Evolutionary conservation across 176 grass and related monocot species (phyloP), one percentile per base, ranked within the genome.

Genomic region (Carex parvula): DNA sequence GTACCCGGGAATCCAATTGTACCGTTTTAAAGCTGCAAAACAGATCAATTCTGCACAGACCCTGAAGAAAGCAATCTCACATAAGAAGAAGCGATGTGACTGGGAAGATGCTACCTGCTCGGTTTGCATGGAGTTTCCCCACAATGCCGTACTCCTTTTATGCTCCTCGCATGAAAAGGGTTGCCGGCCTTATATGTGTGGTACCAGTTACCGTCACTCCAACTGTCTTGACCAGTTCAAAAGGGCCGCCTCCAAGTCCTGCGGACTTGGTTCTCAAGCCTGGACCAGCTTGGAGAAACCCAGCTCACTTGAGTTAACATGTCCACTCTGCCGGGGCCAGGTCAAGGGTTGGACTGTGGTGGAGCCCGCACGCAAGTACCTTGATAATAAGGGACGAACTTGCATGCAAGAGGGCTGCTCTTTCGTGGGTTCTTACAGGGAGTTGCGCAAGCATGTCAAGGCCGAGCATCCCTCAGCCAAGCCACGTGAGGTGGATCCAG

Each of bases 121-220:
- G 22, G 92, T 98, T 33, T 98, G 95, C 84, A 95, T 98, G 95
- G 95, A 98, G 61, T 95, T 86, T 61, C 95, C 95, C 24, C 95
- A 98, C 60, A 93, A 95, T 87, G 95, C 92, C 62, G 95, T 98
- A 64, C 89, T 98, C n/a, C 91, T 98, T 21, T 90, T 98, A 9
- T 98, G 96, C 79, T 95, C 96, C n/a, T 99, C 96, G 8, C 91
- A 99, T 81, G 93, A 99, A 77, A 93, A 99, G 81, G 96, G 96
- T 8, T 99, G 96, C 7, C 91, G 90, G 58, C 96, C 96, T 83
- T 99, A 95, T 87, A 99, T 95, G 93, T 99, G 96, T 85, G 93
- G 89, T 62, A 95, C 96, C 60, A 99, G 93, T 67, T 89, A 86
- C 57, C 88, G 91, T 46, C 91, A 95, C 88, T 99, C 96, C 0